These are phyloP conservation scores for Pseudoneurospora amorphoporcata DNA, from an alignment of 495 filamentous ascomycete genomes.

Conservation along the genomic window DNA sequence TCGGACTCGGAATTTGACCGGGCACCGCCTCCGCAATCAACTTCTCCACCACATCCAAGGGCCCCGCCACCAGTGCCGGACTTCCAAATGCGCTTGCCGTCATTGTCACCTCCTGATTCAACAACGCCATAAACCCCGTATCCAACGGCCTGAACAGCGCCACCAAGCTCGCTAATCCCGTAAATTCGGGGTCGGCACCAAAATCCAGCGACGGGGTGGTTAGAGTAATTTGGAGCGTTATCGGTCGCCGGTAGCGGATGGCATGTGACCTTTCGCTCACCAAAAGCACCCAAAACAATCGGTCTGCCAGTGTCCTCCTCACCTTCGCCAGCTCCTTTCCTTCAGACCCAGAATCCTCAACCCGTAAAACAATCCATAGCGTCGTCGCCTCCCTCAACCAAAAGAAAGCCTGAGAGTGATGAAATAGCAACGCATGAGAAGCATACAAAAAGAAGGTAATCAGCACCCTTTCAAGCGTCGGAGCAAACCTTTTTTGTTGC, in stretches of 20 bases:
- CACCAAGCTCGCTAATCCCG: slow-evolving; percentile 51
- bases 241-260: slow-evolving; percentile 57
- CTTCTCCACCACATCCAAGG: slow-evolving; percentile 35
- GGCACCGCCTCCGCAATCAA: slow-evolving; percentile 41
- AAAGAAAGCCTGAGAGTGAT: slow-evolving; percentile 51
- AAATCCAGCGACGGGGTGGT: slow-evolving; percentile 15
- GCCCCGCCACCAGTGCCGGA: slow-evolving; percentile 34
- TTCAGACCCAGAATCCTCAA: slow-evolving; percentile 13
- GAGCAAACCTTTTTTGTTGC: slow-evolving; percentile 10
- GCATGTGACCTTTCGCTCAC: slow-evolving; percentile 61
- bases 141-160: slow-evolving; percentile 58
- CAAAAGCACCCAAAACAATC: slow-evolving; percentile 54
- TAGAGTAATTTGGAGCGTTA: slow-evolving; percentile 47
- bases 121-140: slow-evolving; percentile 51
- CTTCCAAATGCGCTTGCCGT: background rate
- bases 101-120: slow-evolving; percentile 47
- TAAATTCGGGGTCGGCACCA: slow-evolving; percentile 31
- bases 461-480: slow-evolving; percentile 49
- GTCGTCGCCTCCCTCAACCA: slow-evolving; percentile 53
- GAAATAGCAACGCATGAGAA: slow-evolving; percentile 55
- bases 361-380: slow-evolving; percentile 31
- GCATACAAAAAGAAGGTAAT: slow-evolving; percentile 66
- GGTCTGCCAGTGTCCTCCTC: slow-evolving; percentile 6
- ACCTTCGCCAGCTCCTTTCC: slow-evolving; percentile 8
- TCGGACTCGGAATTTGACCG: background rate